A percentile compares a stretch with the other conserved stretches of the same genome.
Evolutionary conservation across 345 rosid species (phyloP).

Genomic region (Balakata baccata): DNA sequence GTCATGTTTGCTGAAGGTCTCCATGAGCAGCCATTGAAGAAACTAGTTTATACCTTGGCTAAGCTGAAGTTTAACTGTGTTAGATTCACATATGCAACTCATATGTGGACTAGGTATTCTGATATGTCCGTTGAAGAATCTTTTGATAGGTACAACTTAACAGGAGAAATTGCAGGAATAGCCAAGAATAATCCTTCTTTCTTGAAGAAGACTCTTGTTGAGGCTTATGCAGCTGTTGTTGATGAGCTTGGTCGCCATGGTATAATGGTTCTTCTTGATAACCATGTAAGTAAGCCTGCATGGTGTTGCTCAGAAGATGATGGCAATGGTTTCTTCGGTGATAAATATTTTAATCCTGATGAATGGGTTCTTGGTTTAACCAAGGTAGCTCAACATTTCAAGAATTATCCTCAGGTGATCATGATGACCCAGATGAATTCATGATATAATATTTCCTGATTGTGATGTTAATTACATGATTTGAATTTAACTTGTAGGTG

Average conservation of each 20-base stretch:
- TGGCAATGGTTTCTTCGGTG: conserved; percentile 26
- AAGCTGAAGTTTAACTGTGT: conserved; percentile 19
- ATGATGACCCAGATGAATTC: no score
- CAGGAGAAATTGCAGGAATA: conserved; percentile 19
- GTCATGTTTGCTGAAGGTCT: conserved; percentile 26
- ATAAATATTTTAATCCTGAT: background rate
- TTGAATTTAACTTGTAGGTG: background rate
- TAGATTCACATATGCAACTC: conserved; percentile 17
- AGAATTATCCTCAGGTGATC: background rate
- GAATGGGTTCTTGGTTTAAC: conserved; percentile 14
- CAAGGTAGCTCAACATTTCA: background rate
- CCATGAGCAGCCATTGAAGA: conserved; percentile 16
- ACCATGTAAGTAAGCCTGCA: conserved; percentile 17
- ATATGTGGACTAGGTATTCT: conserved; percentile 19
- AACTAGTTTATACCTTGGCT: background rate
- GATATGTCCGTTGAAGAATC: conserved; percentile 7
- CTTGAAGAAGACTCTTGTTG: conserved; percentile 18
- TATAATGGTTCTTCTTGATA: conserved; percentile 21
- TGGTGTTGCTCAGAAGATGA: conserved; percentile 16
- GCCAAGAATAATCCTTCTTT: conserved; percentile 26
- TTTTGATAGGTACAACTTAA: conserved; percentile 20
- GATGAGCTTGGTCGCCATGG: conserved; percentile 26
- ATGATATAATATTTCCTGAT: no score
- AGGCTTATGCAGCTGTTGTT: conserved; percentile 30
- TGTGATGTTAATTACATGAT: no score